A percentile compares a stretch with the other conserved stretches of the same genome.
Conservation (phyloP, 2,329 filamentous ascomycete species). For the Fusarium sp. region DNA sequence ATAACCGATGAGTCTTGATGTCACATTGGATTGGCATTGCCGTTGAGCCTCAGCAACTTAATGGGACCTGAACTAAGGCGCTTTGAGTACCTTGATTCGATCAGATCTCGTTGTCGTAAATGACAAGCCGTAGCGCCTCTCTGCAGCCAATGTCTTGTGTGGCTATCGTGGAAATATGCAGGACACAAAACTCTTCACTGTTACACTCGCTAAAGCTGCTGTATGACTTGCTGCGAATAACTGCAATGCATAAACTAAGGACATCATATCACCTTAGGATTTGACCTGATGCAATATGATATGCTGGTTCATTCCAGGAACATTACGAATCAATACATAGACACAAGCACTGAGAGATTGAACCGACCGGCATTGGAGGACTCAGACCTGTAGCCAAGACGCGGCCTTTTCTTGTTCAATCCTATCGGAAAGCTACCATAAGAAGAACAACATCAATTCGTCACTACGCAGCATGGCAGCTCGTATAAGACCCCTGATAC, state of each 20-base stretch:
- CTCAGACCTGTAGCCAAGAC: background rate
- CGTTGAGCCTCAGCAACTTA: background rate
- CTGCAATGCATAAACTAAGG: background rate
- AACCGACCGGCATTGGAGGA: background rate
- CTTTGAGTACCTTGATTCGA: background rate
- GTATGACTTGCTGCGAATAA: background rate
- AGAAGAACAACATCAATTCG: background rate
- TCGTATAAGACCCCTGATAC: conserved; percentile 17
- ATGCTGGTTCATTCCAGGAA: background rate
- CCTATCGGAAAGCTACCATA: background rate
- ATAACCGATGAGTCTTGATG: background rate
- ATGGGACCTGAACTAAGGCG: conserved; percentile 1
- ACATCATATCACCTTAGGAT: background rate
- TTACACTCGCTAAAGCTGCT: background rate
- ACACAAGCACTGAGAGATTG: background rate
- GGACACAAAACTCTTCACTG: background rate
- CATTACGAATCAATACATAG: background rate
- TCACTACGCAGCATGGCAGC: background rate
- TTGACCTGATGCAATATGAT: background rate
- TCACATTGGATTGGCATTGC: conserved; percentile 1
- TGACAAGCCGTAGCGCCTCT: conserved; percentile 2
- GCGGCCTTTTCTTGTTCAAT: background rate
- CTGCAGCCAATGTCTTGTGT: background rate
- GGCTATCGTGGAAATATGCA: background rate
- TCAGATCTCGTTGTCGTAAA: conserved; percentile 19